Evolutionary conservation across 495 filamentous ascomycete genomes (phyloP).

Genomic region (Eremomyces bilateralis): DNA sequence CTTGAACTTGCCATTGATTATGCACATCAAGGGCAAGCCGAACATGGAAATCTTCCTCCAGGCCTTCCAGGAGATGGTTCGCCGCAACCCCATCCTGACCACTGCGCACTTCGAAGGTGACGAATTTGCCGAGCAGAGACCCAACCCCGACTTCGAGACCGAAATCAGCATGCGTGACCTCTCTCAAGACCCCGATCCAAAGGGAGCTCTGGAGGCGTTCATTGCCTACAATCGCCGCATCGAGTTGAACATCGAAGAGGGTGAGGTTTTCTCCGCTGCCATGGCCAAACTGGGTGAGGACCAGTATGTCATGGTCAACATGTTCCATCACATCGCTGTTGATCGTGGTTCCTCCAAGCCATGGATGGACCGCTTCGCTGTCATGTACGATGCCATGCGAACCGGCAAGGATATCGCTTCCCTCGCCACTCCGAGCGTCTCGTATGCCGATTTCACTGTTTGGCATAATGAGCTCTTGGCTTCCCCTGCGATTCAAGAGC

Average conservation of each 20-base stretch:
- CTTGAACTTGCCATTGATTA: neutral
- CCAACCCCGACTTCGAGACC: neutral
- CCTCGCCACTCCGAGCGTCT: neutral
- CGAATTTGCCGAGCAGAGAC: neutral
- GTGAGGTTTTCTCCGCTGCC: neutral
- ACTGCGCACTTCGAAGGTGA: neutral
- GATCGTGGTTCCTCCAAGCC: neutral
- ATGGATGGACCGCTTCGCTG: neutral
- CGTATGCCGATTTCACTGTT: neutral
- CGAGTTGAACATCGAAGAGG: neutral
- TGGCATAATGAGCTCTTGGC: neutral
- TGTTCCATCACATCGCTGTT: neutral
- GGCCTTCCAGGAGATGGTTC: neutral
- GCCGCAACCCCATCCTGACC: neutral
- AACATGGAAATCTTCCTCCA: neutral
- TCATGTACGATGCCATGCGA: neutral
- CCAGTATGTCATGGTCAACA: neutral
- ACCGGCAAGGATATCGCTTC: neutral
- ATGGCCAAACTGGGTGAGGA: neutral
- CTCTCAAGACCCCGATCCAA: neutral
- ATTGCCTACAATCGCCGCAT: neutral
- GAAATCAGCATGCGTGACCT: neutral
- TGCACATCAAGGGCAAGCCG: neutral
- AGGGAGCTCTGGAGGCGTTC: neutral
- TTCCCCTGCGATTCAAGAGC: neutral